Evolutionary conservation across 2,329 filamentous ascomycete species (phyloP), one percentile per base, ranked within the genome.

Genomic region (Venturiaceae sp.): DNA sequence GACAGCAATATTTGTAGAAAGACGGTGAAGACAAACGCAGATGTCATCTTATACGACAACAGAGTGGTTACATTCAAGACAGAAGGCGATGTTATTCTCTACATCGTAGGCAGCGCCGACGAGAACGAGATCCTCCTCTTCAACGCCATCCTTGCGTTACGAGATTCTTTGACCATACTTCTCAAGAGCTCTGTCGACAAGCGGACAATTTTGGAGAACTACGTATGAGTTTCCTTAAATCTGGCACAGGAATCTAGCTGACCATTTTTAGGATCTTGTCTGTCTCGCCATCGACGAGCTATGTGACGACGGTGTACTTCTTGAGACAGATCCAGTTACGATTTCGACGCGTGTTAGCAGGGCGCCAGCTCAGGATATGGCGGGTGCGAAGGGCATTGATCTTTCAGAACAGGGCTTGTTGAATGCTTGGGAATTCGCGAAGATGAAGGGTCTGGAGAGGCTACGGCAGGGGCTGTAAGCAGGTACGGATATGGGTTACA

Each of bases 81-180:
- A 77, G 94, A 99, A 79, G 91, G 89, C 66, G 94, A 99, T 73
- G 88, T 97, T 59, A 96, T 96, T 87, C 83, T 89, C 50, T 96
- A 95, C 71, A 87, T 96, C 36, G 87, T 96, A n/a, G 90, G 90
- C 63, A 83, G 86, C 58, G 82, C 89, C 57, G 90, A 96, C 57
- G 94, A 99, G 81, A 99, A 97, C 74, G 94, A 99, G 77, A 88
- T 99, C 58, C 79, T 99, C 72, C 81, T 99, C 56, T 97, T 96
- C 78, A 72, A 92, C 71, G 92, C 95, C 53, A 84, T 97, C 57
- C 78, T 97, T 59, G 90, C 91, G n/a, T 77, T 97, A 65, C 81
- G 94, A 65, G 94, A 97, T 76, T 87, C 88, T 55, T 78, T 97
- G 67, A 90, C 92, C 70, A 86, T 97, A 55, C 77, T 96, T 41